phyloP scores from a whole-genome alignment of 768 basidiomycete genomes.

The Suillus fuscotomentosus region DNA sequence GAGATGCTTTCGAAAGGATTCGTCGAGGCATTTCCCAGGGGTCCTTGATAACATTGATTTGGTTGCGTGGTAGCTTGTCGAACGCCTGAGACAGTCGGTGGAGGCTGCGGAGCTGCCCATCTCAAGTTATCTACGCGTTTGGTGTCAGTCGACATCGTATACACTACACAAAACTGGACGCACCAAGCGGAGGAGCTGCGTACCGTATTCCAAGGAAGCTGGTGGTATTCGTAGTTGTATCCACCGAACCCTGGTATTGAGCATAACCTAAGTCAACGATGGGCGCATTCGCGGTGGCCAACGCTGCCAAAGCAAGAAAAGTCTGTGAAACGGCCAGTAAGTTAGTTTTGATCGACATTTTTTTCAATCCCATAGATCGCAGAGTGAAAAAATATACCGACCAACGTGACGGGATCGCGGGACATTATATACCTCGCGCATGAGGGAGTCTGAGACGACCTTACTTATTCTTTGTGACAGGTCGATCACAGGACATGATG shows the following conservation, averaged over 20 bases:
- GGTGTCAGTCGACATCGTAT: background rate
- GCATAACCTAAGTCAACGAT: constrained; percentile 28
- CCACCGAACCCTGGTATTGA: constrained; percentile 23
- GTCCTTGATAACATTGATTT: constrained; percentile 20
- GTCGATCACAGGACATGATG: background rate
- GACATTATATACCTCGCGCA: background rate
- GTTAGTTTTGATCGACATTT: background rate
- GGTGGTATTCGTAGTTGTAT: constrained; percentile 15
- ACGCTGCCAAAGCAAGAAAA: constrained; percentile 6
- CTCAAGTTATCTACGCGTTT: constrained; percentile 19
- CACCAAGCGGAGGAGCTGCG: constrained; percentile 24
- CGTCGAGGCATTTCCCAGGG: constrained; percentile 11
- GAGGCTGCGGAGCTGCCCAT: constrained; percentile 23
- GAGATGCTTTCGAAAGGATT: constrained; percentile 8
- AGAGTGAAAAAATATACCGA: background rate
- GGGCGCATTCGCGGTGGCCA: constrained; percentile 8
- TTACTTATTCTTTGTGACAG: background rate
- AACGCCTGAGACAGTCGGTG: constrained; percentile 10
- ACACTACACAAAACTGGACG: background rate
- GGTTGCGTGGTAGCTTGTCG: constrained; percentile 16
- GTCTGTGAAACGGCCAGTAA: constrained; percentile 7
- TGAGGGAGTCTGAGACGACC: background rate
- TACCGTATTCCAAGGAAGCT: constrained; percentile 29
- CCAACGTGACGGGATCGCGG: background rate
- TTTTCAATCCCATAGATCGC: background rate